These are phyloP conservation scores for Nothophytophthora sp. DNA, from an alignment of 352 stramenopile species.

Conservation along the genomic window DNA sequence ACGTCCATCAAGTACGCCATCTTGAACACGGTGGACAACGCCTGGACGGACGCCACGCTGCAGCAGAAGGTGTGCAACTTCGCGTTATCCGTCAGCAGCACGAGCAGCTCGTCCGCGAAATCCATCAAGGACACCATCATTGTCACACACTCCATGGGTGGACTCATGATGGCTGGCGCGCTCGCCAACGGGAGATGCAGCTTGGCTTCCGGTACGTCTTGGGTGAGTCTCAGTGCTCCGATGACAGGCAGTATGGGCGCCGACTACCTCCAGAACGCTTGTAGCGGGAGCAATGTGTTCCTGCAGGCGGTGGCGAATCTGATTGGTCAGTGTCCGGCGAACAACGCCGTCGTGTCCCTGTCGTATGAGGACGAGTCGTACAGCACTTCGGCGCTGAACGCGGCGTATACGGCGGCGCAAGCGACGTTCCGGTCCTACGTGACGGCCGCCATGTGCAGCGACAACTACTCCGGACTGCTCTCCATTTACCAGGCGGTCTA, in stretches of 20 bases:
- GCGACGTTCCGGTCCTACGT: constrained; percentile 22
- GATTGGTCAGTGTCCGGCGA: constrained; percentile 28
- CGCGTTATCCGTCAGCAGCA: constrained; percentile 5
- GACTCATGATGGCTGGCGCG: constrained; percentile 15
- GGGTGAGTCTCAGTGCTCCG: constrained; percentile 23
- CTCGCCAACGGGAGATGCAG: constrained; percentile 32
- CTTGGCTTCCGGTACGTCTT: constrained; percentile 16
- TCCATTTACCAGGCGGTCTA: constrained; percentile 27
- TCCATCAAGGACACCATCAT: constrained; percentile 21
- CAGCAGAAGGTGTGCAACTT: constrained; percentile 24
- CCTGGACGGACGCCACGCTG: constrained; percentile 17
- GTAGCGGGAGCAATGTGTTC: constrained; percentile 7
- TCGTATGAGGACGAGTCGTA: constrained; percentile 28
- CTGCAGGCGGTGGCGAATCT: constrained; percentile 17
- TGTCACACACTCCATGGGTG: constrained; percentile 28
- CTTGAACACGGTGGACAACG: constrained; percentile 20
- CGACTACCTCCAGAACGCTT: constrained; percentile 20
- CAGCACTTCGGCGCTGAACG: constrained; percentile 11
- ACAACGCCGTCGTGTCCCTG: constrained; percentile 24
- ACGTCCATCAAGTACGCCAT: constrained; percentile 17
- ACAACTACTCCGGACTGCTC: constrained; percentile 23
- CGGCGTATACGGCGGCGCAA: constrained; percentile 25
- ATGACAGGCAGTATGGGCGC: constrained; percentile 31
- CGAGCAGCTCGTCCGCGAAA: neutral
- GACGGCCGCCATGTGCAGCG: constrained; percentile 36